Evolutionary conservation across 2,329 filamentous ascomycete genomes (phyloP).

Genomic region (Cercospora sp.): DNA sequence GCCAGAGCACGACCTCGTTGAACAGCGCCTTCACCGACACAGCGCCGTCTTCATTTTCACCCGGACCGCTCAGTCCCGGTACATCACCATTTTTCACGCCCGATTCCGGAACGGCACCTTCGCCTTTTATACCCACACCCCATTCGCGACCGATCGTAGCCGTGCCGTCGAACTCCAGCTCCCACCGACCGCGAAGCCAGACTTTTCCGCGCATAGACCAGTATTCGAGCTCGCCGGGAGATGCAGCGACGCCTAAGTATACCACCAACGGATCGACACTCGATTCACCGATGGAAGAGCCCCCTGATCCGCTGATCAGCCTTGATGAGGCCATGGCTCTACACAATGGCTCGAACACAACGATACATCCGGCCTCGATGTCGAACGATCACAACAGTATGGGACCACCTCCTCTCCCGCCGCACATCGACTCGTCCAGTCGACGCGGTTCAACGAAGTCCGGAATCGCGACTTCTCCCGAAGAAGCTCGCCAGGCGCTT

Average conservation of each 20-base stretch:
- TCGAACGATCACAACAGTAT: conserved; percentile 33
- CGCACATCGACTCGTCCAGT: conserved; percentile 31
- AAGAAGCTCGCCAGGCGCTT: conserved; percentile 80
- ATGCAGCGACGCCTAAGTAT: conserved; percentile 58
- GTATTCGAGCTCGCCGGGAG: conserved; percentile 55
- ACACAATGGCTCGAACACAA: conserved; percentile 30
- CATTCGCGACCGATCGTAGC: conserved; percentile 40
- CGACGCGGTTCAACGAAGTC: conserved; percentile 18
- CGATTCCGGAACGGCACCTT: conserved; percentile 63
- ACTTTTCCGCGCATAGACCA: conserved; percentile 75
- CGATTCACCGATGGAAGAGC: conserved; percentile 40
- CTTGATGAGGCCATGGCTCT: conserved; percentile 45
- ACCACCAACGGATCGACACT: conserved; percentile 42
- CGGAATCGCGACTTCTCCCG: conserved; percentile 62
- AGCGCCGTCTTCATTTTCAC: conserved; percentile 66
- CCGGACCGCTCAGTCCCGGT: conserved; percentile 67
- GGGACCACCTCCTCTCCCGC: conserved; percentile 50
- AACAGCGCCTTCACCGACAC: conserved; percentile 67
- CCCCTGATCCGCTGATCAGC: conserved; percentile 38
- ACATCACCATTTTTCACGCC: conserved; percentile 77
- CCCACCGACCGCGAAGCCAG: conserved; percentile 79
- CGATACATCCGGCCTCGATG: conserved; percentile 38
- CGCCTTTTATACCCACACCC: conserved; percentile 62
- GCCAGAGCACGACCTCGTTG: conserved; percentile 65
- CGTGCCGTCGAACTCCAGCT: conserved; percentile 53